Base-by-base conservation (phyloP, 2,329 filamentous ascomycete species). In the Fusarium siculi region DNA sequence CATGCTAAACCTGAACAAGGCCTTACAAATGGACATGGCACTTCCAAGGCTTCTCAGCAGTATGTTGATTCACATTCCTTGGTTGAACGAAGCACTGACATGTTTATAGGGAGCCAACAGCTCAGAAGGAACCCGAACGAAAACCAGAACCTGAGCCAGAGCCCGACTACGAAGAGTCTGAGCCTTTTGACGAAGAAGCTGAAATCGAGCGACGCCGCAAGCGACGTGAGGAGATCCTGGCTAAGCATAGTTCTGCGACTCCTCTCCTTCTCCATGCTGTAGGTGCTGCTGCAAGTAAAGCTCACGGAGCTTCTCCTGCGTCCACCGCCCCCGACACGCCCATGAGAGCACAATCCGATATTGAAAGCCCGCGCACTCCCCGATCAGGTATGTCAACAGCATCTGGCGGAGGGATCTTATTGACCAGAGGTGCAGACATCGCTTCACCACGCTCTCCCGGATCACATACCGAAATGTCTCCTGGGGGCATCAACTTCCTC, bases 191-290 rank as follows among this genome's bases (percentile, higher is more conserved):
- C 80, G 93, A 97, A 84, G 93, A 93, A 70, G 91, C 93, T 74
- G 88, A 96, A 78, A 93, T 97, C 77, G 93, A 97, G 81, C 92
- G 94, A 77, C 93, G 95, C 62, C 92, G 95, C 34, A 94, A 93
- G 79, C 90, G 93, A 66, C 92, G 95, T 74, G 93, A 96, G 83
- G 93, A 94, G 73, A 93, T 97, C 72, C 89, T 94, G 79, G 93
- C 93, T 80, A 97, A 95, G 84, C 93, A 94, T 77, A 91, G 90
- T 74, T 91, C 92, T 77, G 89, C 91, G 57, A 91, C 92, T 55
- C 92, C 93, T 57, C 86, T 96, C 77, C 88, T 93, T 68, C 90
- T 96, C 71, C 91, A 95, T 82, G 92, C 93, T 66, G 85, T 96
- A 43, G 90, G 92, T 73, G 87, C 89, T 66, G 85, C 88, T 54